These are phyloP conservation scores for Daldinia childiae DNA, from an alignment of 495 filamentous ascomycete species.

Conservation along the genomic window DNA sequence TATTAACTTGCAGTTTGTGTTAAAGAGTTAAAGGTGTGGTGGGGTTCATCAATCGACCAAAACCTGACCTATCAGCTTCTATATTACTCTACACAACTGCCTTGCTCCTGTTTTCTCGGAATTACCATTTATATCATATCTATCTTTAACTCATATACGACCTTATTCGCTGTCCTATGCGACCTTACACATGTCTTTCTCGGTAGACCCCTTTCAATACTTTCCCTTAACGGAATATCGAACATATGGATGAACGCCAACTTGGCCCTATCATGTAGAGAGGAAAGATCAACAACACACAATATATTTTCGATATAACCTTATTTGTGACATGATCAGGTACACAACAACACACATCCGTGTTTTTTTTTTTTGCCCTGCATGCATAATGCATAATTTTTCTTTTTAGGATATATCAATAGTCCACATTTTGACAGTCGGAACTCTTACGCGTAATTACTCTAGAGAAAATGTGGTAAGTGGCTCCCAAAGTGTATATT, in stretches of 20 bases:
- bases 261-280: background rate
- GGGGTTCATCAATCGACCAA: slow-evolving; percentile 16
- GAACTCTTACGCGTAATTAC: background rate
- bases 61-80: slow-evolving; percentile 3
- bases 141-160: slow-evolving; percentile 14
- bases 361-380: background rate
- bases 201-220: slow-evolving; percentile 7
- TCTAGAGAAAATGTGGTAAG: background rate
- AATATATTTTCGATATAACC: background rate
- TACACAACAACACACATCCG: background rate
- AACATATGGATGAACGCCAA: background rate
- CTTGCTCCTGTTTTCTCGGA: slow-evolving; percentile 7
- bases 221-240: slow-evolving; percentile 8
- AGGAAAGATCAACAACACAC: background rate
- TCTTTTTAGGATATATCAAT: background rate
- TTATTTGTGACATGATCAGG: slow-evolving; percentile 3
- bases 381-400: background rate
- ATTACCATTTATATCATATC: slow-evolving; percentile 6
- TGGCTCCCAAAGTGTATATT: background rate
- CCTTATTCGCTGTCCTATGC: background rate
- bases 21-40: slow-evolving; percentile 12
- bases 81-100: background rate
- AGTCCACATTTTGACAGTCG: background rate
- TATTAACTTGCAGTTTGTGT: slow-evolving; percentile 2
- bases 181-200: background rate